phyloP scores from a whole-genome alignment of 2,329 filamentous ascomycete genomes.

The Thielaviopsis populi region DNA sequence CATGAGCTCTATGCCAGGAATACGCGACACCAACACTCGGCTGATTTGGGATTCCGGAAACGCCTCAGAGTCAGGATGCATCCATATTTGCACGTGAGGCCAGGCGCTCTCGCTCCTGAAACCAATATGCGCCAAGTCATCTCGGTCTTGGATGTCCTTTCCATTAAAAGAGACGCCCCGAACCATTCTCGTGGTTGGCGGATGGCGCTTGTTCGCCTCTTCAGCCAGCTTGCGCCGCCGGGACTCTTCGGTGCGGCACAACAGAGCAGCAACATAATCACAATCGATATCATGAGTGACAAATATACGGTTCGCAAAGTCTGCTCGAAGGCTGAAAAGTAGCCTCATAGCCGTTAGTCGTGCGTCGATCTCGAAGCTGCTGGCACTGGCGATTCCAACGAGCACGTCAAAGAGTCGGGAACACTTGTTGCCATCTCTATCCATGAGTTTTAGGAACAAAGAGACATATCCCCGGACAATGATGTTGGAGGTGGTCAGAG shows the following conservation, averaged over 20 bases:
- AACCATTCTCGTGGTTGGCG: conserved; percentile 25
- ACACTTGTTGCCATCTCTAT: conserved; percentile 49
- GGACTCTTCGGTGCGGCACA: conserved; percentile 49
- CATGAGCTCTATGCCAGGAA: conserved; percentile 18
- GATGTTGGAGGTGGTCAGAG: conserved; percentile 49
- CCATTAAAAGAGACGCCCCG: conserved; percentile 41
- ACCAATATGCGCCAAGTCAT: conserved; percentile 25
- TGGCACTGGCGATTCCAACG: conserved; percentile 46
- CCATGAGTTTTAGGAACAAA: conserved; percentile 62
- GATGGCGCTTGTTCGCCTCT: conserved; percentile 23
- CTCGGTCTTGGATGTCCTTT: conserved; percentile 30
- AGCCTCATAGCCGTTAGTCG: conserved; percentile 62
- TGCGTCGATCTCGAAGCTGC: conserved; percentile 48
- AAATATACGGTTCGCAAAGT: conserved; percentile 63
- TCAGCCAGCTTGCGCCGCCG: conserved; percentile 36
- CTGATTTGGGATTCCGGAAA: conserved; percentile 39
- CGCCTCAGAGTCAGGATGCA: conserved; percentile 40
- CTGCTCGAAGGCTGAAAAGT: conserved; percentile 68
- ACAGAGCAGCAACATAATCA: conserved; percentile 52
- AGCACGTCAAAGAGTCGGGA: conserved; percentile 46
- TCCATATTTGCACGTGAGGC: conserved; percentile 41
- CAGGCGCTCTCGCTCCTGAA: conserved; percentile 25
- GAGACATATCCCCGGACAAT: conserved; percentile 56
- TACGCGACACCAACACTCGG: conserved; percentile 34
- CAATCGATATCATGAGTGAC: conserved; percentile 57